Conservation (phyloP, 129 eudicot genomes). For the Pseudognaphalium luteoalbum region DNA sequence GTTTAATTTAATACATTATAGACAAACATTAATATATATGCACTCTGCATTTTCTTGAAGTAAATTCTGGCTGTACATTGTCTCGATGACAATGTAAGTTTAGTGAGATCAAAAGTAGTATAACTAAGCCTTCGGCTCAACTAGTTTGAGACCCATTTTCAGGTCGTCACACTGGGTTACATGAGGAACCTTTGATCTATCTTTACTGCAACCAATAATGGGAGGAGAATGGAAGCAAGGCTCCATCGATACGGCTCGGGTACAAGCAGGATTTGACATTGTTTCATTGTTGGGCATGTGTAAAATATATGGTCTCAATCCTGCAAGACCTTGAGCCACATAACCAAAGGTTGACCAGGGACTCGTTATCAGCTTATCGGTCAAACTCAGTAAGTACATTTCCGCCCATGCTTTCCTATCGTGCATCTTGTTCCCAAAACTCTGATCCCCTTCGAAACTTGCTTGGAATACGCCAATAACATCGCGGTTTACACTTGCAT, state of each 20-base stretch:
- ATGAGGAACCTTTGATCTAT: background rate
- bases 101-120: background rate
- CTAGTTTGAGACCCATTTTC: background rate
- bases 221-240: constrained; percentile 5
- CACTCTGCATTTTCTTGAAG: background rate
- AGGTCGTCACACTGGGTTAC: background rate
- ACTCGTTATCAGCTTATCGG: background rate
- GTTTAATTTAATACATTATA: no score
- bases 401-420: constrained; percentile 3
- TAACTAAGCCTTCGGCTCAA: background rate
- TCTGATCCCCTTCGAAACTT: constrained; percentile 1
- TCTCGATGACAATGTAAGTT: background rate
- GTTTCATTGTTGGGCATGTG: constrained; percentile 6
- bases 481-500: background rate
- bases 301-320: background rate
- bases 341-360: constrained; percentile 8
- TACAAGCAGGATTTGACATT: background rate
- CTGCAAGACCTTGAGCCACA: constrained; percentile 4
- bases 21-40: background rate
- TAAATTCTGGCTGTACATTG: background rate
- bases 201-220: background rate
- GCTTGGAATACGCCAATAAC: background rate
- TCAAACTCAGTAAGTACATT: constrained; percentile 1
- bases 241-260: background rate
- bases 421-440: background rate